Conservation (phyloP, 768 basidiomycete genomes). For the Pleurotus ostreatus region DNA sequence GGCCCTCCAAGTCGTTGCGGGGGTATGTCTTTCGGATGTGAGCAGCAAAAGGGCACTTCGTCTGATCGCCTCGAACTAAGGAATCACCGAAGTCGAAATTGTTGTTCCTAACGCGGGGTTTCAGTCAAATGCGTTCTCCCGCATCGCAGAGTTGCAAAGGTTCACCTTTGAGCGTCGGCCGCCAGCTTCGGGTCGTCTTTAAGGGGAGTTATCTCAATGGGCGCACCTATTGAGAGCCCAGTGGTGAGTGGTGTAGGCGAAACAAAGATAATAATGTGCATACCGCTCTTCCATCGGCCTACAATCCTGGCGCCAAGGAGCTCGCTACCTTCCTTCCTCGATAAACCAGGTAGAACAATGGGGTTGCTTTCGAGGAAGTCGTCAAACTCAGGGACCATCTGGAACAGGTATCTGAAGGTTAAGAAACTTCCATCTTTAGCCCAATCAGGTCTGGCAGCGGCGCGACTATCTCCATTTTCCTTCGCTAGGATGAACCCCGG, state of each 20-base stretch:
- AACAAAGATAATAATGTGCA: conserved; percentile 8
- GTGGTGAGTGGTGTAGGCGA: too few relatives aligned
- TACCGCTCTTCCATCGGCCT: conserved; percentile 55
- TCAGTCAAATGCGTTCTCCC: background rate
- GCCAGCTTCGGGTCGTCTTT: conserved; percentile 35
- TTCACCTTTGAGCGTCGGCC: conserved; percentile 29
- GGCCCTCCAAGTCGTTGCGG: conserved; percentile 36
- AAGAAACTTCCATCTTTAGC: conserved; percentile 48
- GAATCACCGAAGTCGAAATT: conserved; percentile 34
- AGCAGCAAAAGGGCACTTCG: conserved; percentile 43
- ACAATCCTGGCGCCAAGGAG: conserved; percentile 50
- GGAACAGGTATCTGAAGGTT: conserved; percentile 47
- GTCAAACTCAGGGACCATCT: conserved; percentile 50
- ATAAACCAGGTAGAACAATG: conserved; percentile 29
- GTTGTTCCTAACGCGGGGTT: conserved; percentile 28
- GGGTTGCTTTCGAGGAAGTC: conserved; percentile 39
- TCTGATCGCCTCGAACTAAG: conserved; percentile 17
- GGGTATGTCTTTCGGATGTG: conserved; percentile 45
- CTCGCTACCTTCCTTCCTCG: conserved; percentile 36
- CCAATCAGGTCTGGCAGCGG: conserved; percentile 33
- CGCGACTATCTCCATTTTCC: conserved; percentile 32
- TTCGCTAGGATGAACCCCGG: conserved; percentile 44
- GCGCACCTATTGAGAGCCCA: conserved; percentile 28
- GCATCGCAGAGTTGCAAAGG: conserved; percentile 12
- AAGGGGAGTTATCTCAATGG: conserved; percentile 40